phyloP scores from a whole-genome alignment of 1,139 yeast species.

The Saccharomyces hybrid region DNA sequence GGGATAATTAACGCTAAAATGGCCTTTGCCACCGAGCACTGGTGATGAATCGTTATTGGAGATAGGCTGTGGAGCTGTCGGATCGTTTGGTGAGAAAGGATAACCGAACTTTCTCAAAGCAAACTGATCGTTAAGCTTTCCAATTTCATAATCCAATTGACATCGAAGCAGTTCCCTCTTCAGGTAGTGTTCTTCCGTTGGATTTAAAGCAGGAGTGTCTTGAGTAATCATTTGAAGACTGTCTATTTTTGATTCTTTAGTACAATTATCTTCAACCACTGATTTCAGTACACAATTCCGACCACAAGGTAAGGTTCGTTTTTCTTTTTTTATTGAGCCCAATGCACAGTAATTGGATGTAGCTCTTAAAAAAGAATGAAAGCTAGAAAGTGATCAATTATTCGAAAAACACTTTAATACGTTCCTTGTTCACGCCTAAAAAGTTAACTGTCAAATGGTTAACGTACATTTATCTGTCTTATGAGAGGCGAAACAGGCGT shows the following conservation, averaged over 20 bases:
- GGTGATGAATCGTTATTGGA: background rate
- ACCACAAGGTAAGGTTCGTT: background rate
- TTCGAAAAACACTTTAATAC: background rate
- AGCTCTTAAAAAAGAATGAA: background rate
- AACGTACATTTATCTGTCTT: too few relatives aligned
- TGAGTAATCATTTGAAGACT: background rate
- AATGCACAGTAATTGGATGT: background rate
- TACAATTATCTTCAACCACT: background rate
- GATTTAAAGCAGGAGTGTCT: conserved; percentile 21
- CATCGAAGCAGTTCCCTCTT: conserved; percentile 68
- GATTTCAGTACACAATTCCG: background rate
- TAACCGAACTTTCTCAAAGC: conserved; percentile 63
- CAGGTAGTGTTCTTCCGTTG: conserved; percentile 73
- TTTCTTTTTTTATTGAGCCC: background rate
- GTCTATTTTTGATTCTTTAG: background rate
- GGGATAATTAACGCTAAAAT: conserved; percentile 3
- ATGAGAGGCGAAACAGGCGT: background rate
- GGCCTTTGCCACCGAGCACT: background rate
- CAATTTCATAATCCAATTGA: conserved; percentile 57
- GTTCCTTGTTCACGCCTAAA: background rate
- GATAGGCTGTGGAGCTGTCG: conserved; percentile 9
- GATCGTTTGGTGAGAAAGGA: conserved; percentile 50
- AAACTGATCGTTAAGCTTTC: conserved; percentile 46
- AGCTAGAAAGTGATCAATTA: background rate
- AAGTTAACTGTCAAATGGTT: background rate